A percentile compares a stretch with the other conserved stretches of the same genome.
Evolutionary conservation across 2,329 filamentous ascomycete species (phyloP).

Genomic region (Tolypocladium pustulatum): DNA sequence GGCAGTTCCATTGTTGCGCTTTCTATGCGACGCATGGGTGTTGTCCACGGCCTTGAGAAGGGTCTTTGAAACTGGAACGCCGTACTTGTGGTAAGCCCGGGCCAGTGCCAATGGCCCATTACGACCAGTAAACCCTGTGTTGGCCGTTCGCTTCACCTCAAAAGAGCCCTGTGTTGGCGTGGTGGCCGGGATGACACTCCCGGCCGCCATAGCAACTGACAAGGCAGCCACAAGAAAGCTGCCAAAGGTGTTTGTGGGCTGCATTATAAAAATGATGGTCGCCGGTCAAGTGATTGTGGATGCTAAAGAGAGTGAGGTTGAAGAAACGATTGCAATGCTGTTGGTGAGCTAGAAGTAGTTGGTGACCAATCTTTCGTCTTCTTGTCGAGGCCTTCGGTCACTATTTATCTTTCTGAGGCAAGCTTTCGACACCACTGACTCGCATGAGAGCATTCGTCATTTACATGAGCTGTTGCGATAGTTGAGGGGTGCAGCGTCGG

Average conservation of each 20-base stretch:
- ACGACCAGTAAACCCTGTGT: neutral
- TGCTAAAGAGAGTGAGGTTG: neutral
- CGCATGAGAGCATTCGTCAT: neutral
- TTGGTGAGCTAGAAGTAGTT: neutral
- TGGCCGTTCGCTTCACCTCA: neutral
- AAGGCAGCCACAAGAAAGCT: neutral
- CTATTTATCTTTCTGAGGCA: neutral
- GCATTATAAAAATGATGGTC: neutral
- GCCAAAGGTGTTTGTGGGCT: neutral
- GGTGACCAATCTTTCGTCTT: neutral
- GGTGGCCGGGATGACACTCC: neutral
- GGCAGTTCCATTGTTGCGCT: neutral
- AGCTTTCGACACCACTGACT: neutral
- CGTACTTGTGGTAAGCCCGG: constrained; percentile 26
- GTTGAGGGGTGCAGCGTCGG: neutral
- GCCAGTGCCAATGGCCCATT: constrained; percentile 3
- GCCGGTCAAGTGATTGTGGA: neutral
- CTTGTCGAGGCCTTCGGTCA: neutral
- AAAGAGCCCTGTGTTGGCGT: neutral
- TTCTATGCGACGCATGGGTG: constrained; percentile 1
- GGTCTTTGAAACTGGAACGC: constrained; percentile 18
- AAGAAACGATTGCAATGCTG: neutral
- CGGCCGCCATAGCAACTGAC: neutral
- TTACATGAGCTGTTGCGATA: neutral
- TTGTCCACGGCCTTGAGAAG: constrained; percentile 15